A percentile compares a stretch with the other conserved stretches of the same genome.
These are phyloP conservation scores for Dendryphion nanum DNA, from an alignment of 2,329 filamentous ascomycete genomes.

Conservation along the genomic window DNA sequence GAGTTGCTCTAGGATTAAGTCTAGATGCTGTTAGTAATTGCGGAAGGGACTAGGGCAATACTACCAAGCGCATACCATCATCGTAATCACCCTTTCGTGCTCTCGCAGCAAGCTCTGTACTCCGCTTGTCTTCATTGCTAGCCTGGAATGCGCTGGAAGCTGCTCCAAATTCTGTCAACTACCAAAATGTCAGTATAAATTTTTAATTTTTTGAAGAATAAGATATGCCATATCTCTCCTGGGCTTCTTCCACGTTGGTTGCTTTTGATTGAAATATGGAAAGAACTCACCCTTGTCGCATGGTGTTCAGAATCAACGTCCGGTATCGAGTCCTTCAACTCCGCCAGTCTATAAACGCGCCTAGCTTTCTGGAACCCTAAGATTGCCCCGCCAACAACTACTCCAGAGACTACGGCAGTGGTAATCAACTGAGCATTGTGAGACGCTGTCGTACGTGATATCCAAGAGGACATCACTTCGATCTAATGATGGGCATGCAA, in stretches of 20 bases:
- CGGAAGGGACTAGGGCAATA: neutral
- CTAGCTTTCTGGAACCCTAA: conserved; percentile 57
- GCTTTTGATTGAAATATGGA: neutral
- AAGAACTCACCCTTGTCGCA: conserved; percentile 48
- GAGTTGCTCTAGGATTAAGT: conserved; percentile 90
- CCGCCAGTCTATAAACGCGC: conserved; percentile 54
- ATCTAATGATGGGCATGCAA: too few species aligned
- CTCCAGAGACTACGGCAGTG: conserved; percentile 61
- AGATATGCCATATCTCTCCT: too few species aligned
- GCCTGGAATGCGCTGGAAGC: conserved; percentile 44
- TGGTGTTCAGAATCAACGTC: conserved; percentile 51
- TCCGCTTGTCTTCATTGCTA: conserved; percentile 56
- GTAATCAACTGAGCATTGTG: conserved; percentile 63
- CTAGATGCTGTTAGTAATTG: conserved; percentile 45
- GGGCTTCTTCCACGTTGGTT: too few species aligned
- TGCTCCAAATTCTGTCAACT: conserved; percentile 63
- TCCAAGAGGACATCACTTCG: conserved; percentile 49
- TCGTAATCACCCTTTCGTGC: conserved; percentile 65
- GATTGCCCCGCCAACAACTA: conserved; percentile 52
- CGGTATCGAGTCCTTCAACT: conserved; percentile 63
- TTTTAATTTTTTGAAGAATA: too few species aligned
- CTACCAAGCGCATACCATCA: conserved; percentile 45
- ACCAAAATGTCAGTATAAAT: too few species aligned
- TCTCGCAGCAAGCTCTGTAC: conserved; percentile 57
- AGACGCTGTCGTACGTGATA: conserved; percentile 44